Percentiles rank a stretch among this genome's conserved stretches.
phyloP scores from a whole-genome alignment of 371 early-diverging fungal genomes.

The Zychaea mexicana region DNA sequence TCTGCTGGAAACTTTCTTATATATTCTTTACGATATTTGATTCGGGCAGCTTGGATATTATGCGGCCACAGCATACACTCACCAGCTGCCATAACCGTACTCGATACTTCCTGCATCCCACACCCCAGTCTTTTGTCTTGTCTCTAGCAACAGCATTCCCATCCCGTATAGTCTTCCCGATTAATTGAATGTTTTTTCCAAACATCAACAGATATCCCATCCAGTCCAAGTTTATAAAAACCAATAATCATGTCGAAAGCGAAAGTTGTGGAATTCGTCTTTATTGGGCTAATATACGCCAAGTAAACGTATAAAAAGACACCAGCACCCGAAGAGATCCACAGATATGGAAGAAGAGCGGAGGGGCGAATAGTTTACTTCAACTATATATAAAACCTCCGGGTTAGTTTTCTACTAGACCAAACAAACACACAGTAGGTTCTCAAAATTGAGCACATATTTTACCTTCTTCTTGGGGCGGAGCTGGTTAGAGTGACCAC shows the following conservation, averaged over 20 bases:
- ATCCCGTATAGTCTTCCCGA: neutral
- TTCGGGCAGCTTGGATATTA: too few relatives aligned
- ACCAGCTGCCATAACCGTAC: too few relatives aligned
- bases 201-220: neutral
- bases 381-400: slow-evolving; percentile 27
- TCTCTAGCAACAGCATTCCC: too few relatives aligned
- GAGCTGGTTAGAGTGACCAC: slow-evolving; percentile 99
- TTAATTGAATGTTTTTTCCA: neutral
- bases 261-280: neutral
- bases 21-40: too few relatives aligned
- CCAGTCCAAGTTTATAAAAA: neutral
- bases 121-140: too few relatives aligned
- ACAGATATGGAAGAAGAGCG: neutral
- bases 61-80: too few relatives aligned
- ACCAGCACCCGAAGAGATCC: slow-evolving; percentile 6
- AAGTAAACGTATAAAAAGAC: neutral
- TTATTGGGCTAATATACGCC: neutral
- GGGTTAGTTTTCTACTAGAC: too few relatives aligned
- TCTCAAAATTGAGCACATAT: neutral
- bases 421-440: neutral
- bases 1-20: too few relatives aligned
- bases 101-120: too few relatives aligned
- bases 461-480: slow-evolving; percentile 95
- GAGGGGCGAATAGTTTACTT: slow-evolving; percentile 30
- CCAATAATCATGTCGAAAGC: neutral